Conservation (phyloP, 257 asterid genomes). For the Solanum infundibuliforme region DNA sequence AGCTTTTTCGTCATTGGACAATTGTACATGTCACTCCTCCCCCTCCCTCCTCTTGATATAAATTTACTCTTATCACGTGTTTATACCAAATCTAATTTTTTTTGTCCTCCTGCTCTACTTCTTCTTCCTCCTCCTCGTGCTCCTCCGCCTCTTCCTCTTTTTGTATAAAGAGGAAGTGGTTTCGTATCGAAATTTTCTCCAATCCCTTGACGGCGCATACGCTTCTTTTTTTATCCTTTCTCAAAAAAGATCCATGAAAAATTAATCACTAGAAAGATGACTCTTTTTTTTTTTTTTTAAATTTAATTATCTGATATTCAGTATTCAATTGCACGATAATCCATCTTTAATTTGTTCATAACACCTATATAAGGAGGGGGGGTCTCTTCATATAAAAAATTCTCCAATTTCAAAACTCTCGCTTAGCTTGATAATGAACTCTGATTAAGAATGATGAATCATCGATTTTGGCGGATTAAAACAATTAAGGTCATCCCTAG, state of each 20-base stretch:
- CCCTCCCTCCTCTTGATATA: background rate
- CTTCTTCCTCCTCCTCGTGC: background rate
- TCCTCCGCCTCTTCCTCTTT: background rate
- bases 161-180: background rate
- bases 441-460: background rate
- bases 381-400: background rate
- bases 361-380: background rate
- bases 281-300: background rate
- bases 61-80: background rate
- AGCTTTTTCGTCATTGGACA: slow-evolving; percentile 4
- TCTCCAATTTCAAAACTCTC: background rate
- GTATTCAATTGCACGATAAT: background rate
- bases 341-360: background rate
- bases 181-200: background rate
- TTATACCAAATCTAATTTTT: background rate
- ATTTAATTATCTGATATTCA: background rate
- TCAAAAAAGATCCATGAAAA: slow-evolving; percentile 15
- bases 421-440: background rate
- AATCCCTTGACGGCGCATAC: background rate
- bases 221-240: slow-evolving; percentile 7
- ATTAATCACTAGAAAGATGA: slow-evolving; percentile 9
- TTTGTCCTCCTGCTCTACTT: background rate
- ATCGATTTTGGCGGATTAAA: slow-evolving; percentile 30
- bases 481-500: slow-evolving; percentile 40
- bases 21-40: background rate